phyloP scores from a whole-genome alignment of 169 alveolate species.

The Perkinsus olseni region DNA sequence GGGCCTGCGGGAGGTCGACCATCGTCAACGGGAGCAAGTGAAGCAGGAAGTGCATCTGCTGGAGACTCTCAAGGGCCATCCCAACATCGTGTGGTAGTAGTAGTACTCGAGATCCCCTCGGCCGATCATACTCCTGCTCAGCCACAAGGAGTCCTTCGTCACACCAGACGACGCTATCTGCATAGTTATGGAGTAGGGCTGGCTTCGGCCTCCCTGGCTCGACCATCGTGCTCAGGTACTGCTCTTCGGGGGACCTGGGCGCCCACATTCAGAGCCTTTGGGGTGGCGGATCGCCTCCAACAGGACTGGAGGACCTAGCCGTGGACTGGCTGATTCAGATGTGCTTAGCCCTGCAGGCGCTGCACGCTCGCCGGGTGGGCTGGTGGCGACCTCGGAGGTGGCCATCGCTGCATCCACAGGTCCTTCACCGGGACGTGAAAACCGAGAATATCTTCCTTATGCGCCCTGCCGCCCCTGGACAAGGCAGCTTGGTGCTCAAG shows the following conservation, averaged over 20 bases:
- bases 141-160: neutral
- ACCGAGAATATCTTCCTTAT: constrained; percentile 76
- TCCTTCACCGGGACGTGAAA: constrained; percentile 82
- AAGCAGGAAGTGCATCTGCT: neutral
- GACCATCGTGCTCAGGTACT: neutral
- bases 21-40: neutral
- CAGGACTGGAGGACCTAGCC: neutral
- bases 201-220: no score
- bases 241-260: neutral
- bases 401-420: neutral
- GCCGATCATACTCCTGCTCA: neutral
- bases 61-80: neutral
- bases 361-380: neutral
- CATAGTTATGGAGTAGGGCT: neutral
- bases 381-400: neutral
- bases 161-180: neutral
- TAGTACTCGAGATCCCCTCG: neutral
- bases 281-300: neutral
- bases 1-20: neutral
- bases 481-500: constrained; percentile 53
- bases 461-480: constrained; percentile 4
- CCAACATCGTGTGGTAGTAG: neutral
- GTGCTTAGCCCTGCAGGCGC: neutral
- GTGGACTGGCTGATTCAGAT: constrained; percentile 16
- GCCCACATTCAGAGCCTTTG: neutral